A percentile compares a stretch with the other conserved stretches of the same genome.
These are phyloP conservation scores for Penicillium verrucosum DNA, from an alignment of 2,329 filamentous ascomycete genomes.

Conservation along the genomic window DNA sequence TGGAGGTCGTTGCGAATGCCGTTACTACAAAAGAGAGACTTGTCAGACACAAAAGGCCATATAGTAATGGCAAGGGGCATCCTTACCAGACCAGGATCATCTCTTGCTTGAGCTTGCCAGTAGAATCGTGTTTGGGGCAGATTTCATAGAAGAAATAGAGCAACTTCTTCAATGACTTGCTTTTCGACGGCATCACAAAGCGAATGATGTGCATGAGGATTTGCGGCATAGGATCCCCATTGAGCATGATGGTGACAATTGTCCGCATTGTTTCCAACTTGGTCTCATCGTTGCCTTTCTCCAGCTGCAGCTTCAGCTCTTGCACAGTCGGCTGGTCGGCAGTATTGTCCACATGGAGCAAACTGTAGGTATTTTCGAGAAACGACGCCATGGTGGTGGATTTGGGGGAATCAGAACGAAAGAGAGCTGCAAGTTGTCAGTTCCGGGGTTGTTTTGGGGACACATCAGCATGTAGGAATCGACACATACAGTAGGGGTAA, in stretches of 20 bases:
- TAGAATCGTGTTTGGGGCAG: slow-evolving; percentile 88
- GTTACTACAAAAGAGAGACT: slow-evolving; percentile 60
- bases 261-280: slow-evolving; percentile 96
- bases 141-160: slow-evolving; percentile 99
- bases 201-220: slow-evolving; percentile 99
- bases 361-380: slow-evolving; percentile 89
- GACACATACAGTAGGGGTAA: slow-evolving; percentile 26
- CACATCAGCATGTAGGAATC: slow-evolving; percentile 18
- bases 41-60: slow-evolving; percentile 15
- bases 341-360: slow-evolving; percentile 96
- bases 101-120: slow-evolving; percentile 96
- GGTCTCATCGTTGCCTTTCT: slow-evolving; percentile 88
- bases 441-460: slow-evolving; percentile 32
- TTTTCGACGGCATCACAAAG: slow-evolving; percentile 98
- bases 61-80: slow-evolving; percentile 12
- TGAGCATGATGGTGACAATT: slow-evolving; percentile 95
- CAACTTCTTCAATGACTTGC: slow-evolving; percentile 94
- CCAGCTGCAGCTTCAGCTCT: slow-evolving; percentile 87
- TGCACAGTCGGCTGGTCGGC: slow-evolving; percentile 86
- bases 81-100: slow-evolving; percentile 97
- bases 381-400: slow-evolving; percentile 79
- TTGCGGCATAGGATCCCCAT: slow-evolving; percentile 91
- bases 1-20: slow-evolving; percentile 97
- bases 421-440: slow-evolving; percentile 36
- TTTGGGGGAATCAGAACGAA: slow-evolving; percentile 27